Conservation (phyloP, 352 stramenopile species). For the Blastocystis sp. region DNA sequence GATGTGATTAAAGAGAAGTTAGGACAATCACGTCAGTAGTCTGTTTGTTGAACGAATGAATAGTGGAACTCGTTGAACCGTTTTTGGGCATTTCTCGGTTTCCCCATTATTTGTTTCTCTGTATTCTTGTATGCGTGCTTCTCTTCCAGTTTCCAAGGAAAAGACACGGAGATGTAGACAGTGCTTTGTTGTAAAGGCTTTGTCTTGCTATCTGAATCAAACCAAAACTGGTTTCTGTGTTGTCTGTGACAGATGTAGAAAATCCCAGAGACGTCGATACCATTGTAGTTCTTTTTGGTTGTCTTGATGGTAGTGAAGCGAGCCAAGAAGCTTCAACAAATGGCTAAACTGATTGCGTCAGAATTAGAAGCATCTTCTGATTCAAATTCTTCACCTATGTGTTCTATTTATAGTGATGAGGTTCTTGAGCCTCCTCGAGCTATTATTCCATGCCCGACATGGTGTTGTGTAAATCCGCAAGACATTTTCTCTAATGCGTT, state of each 20-base stretch:
- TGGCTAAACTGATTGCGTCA: no score
- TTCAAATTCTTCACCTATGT: no score
- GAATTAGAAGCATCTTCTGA: no score
- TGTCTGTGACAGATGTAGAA: slow-evolving; percentile 10
- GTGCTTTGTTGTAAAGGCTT: slow-evolving; percentile 13
- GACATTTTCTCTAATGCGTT: no score
- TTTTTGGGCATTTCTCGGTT: no score
- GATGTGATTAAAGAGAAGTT: slow-evolving; percentile 58
- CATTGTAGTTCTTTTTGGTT: background rate
- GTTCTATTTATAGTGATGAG: no score
- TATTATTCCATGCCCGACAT: no score
- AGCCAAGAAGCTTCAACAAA: background rate
- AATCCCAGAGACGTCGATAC: slow-evolving; percentile 4
- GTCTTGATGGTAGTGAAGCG: background rate
- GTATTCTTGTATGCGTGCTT: background rate
- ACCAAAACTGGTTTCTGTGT: background rate
- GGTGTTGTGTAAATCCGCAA: no score
- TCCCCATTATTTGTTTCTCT: background rate
- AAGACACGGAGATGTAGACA: slow-evolving; percentile 25
- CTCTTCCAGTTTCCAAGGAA: background rate
- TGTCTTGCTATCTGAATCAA: slow-evolving; percentile 18
- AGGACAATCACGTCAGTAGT: background rate
- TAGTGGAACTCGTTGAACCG: no score
- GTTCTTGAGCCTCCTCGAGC: no score
- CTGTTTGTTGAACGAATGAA: slow-evolving; percentile 27